Evolutionary conservation across 2,329 filamentous ascomycete genomes (phyloP), one percentile per base, ranked within the genome.

Genomic region (Incumbomyces lentus): DNA sequence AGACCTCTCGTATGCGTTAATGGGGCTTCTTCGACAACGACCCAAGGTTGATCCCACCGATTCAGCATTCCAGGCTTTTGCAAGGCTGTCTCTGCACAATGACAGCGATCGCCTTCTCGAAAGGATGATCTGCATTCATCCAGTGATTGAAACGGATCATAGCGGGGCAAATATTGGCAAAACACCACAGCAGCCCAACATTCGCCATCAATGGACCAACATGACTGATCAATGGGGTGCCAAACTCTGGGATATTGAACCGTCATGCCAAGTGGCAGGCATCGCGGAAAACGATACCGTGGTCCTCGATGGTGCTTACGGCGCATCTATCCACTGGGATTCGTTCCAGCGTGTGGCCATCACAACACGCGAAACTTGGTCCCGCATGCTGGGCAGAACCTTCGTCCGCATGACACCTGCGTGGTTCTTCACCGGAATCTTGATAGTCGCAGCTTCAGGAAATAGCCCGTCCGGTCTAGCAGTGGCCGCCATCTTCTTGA

Each of bases 51-150:
- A 66, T 37, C 55, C 55, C 1, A 59, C 53, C 0, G 70, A 73
- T 48, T 60, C 64, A 2, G 64, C 59, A 0, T 72, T 74, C 47
- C 65, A 72, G 50, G 70, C 69, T 0, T 73, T 73, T 44, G 67
- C 69, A 4, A 60, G 67, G 30, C 62, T 73, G 3, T 71, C 67
- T 11, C 58, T 73, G 0, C 64, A 66, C 8, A 72, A 72, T 36
- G 68, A 69, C 33, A 68, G 64, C 50, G 64, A 72, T 31, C 57
- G 58, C 14, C 62, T 73, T 2, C 62, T 74, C 1, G 70, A 69
- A 49, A 64, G 69, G 2, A 55, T 73, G 12, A 63, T 72, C 10
- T 71, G 68, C 53, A 57, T 70, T 1, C 22, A 26, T 26, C 22
- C 22, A 8, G 53, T 68, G 1, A 67, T 69, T 51, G 52, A 0